phyloP scores from a whole-genome alignment of 2,329 filamentous ascomycete genomes.

The Pseudocercospora cruenta region DNA sequence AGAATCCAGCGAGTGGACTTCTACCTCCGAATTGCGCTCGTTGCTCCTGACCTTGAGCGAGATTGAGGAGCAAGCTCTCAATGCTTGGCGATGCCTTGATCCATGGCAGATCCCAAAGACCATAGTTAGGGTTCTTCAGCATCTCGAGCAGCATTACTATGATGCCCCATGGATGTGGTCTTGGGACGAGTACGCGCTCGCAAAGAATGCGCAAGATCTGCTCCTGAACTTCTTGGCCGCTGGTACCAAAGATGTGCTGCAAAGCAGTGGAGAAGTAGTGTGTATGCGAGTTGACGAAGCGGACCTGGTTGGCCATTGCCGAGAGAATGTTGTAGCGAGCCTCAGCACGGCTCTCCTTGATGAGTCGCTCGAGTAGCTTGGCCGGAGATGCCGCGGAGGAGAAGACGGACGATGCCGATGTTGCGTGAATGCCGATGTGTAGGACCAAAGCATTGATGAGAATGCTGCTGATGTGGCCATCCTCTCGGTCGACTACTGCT shows the following conservation, averaged over 20 bases:
- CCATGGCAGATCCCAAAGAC: slow-evolving; percentile 90
- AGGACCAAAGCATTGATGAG: slow-evolving; percentile 83
- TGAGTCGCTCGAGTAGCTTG: slow-evolving; percentile 73
- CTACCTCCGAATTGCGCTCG: not conserved
- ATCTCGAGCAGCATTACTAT: slow-evolving; percentile 87
- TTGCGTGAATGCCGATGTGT: slow-evolving; percentile 76
- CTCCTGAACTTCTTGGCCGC: slow-evolving; percentile 71
- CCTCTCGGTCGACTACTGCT: slow-evolving; percentile 67
- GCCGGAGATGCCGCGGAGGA: slow-evolving; percentile 68
- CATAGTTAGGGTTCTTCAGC: slow-evolving; percentile 85
- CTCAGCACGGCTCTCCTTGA: slow-evolving; percentile 74
- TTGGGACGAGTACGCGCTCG: slow-evolving; percentile 83
- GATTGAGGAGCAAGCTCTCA: slow-evolving; percentile 36
- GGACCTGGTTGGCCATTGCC: slow-evolving; percentile 87
- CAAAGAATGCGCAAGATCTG: slow-evolving; percentile 87
- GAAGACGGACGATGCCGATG: slow-evolving; percentile 66
- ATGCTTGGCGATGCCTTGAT: slow-evolving; percentile 74
- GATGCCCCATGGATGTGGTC: slow-evolving; percentile 94
- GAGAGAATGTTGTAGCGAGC: slow-evolving; percentile 81
- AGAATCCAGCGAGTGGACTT: slow-evolving; percentile 2
- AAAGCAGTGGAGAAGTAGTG: slow-evolving; percentile 89
- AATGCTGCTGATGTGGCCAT: slow-evolving; percentile 44
- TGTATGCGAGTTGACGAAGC: slow-evolving; percentile 86
- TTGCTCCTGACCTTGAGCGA: slow-evolving; percentile 35
- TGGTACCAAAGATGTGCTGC: slow-evolving; percentile 74